Base-by-base conservation (phyloP, 2,329 filamentous ascomycete species). In the Rugonectria rugulosa region DNA sequence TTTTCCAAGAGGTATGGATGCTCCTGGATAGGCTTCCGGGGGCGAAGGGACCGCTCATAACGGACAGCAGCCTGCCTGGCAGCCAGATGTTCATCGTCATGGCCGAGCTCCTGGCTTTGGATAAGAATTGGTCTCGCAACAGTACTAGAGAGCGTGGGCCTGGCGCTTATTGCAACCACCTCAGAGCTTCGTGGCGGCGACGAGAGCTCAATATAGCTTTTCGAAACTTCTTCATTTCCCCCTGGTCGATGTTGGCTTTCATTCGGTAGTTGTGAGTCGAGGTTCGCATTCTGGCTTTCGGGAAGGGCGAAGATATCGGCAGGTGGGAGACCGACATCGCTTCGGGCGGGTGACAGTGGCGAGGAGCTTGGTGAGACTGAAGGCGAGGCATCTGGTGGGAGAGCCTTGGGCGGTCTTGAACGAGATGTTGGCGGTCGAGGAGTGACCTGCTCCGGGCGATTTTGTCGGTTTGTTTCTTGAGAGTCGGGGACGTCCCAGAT, bases 1-100 rank as follows among this genome's bases (percentile, higher is more conserved):
- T 78, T 81, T 59, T 87, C 84, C 4, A 86, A 71, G 6, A 81
- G 70, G 59, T 86, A 87, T 4, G 84, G 84, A 38, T 85, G 82
- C 63, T 86, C 76, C 64, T 87, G 84, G 6, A 86, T 86, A 1
- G 83, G 83, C 57, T 86, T 87, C 17, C 84, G 78, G 1, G 82
- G 82, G 6, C 84, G 77, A n/a, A 87, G 71, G 4, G 80, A 83
- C 27, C 83, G 77, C 57, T 78, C 75, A 40, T 75, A 70, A 11
- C 71, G 72, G 23, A 74, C 64, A 6, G 70, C 64, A 11, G 63
- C 57, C 49, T 69, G 69, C 26, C 56, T 58, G 15, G 62, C 64
- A 32, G 62, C 61, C 19, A 62, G 64, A 53, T 32, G 68, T 31
- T 69, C 60, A 19, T 20, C 45, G 41, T 57, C 53, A 11, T 53